A percentile compares a stretch with the other conserved stretches of the same genome.
Evolutionary conservation across 495 filamentous ascomycete genomes (phyloP).

Genomic region (Penicillium malachiteum): DNA sequence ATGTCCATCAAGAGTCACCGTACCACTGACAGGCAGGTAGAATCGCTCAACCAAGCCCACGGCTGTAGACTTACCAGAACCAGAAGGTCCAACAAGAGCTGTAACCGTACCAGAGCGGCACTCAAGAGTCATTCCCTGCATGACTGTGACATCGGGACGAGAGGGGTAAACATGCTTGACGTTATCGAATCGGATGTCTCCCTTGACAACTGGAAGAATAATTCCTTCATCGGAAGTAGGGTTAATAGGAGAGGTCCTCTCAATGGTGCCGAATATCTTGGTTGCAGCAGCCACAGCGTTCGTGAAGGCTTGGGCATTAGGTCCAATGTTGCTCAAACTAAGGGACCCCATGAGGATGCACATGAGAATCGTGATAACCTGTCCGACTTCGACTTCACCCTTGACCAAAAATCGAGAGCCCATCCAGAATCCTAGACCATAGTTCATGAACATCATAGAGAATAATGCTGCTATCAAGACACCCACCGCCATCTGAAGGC

Average conservation of each 20-base stretch:
- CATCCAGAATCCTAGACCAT: constrained; percentile 94
- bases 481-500: constrained; percentile 65
- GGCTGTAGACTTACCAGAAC: constrained; percentile 89
- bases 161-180: constrained; percentile 95
- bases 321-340: constrained; percentile 83
- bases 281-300: constrained; percentile 77
- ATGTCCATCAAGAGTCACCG: constrained; percentile 78
- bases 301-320: constrained; percentile 81
- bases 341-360: constrained; percentile 90
- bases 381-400: constrained; percentile 55
- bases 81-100: constrained; percentile 83
- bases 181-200: constrained; percentile 76
- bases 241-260: constrained; percentile 84
- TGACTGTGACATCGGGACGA: constrained; percentile 81
- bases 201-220: constrained; percentile 69
- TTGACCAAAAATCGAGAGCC: constrained; percentile 75
- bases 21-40: constrained; percentile 81
- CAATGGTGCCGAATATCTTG: constrained; percentile 92
- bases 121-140: constrained; percentile 73
- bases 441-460: constrained; percentile 80
- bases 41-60: constrained; percentile 91
- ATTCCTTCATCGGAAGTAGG: constrained; percentile 68
- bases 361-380: constrained; percentile 77
- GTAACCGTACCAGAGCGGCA: constrained; percentile 86
- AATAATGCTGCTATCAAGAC: constrained; percentile 83